Conservation (phyloP, 495 filamentous ascomycete species). For the Aspergillus sparsus region DNA sequence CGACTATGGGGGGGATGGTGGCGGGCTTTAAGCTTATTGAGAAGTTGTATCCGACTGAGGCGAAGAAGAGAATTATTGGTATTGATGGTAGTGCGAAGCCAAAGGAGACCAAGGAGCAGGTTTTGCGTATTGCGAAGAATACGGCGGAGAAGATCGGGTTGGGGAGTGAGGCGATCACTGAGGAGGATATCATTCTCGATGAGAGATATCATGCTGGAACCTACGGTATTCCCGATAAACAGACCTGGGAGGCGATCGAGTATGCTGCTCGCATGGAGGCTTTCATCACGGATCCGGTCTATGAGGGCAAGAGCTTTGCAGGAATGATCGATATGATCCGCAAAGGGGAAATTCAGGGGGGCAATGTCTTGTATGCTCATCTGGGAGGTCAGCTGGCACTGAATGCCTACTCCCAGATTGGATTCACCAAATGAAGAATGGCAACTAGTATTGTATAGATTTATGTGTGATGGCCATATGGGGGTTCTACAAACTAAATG, state of each 20-base stretch:
- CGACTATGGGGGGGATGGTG: constrained; percentile 63
- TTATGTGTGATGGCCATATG: too few relatives aligned
- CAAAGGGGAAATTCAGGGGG: constrained; percentile 51
- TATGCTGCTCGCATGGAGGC: constrained; percentile 62
- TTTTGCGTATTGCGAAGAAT: constrained; percentile 59
- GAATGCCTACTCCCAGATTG: constrained; percentile 54
- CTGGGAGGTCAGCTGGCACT: constrained; percentile 62
- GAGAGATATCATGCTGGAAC: constrained; percentile 59
- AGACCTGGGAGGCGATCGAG: constrained; percentile 60
- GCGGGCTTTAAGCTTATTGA: constrained; percentile 62
- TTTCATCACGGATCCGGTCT: constrained; percentile 67
- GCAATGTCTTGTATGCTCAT: constrained; percentile 65
- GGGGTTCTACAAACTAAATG: too few relatives aligned
- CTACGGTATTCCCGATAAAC: constrained; percentile 58
- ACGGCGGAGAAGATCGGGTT: constrained; percentile 61
- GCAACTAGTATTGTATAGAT: not conserved
- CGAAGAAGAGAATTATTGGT: constrained; percentile 54
- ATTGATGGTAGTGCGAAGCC: constrained; percentile 64
- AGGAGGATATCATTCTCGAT: constrained; percentile 58
- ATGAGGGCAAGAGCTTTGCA: constrained; percentile 66
- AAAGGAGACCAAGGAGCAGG: constrained; percentile 55
- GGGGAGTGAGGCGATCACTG: constrained; percentile 52
- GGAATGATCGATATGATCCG: constrained; percentile 63
- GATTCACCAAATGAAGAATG: constrained; percentile 24
- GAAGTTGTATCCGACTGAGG: constrained; percentile 36